Evolutionary conservation across 768 basidiomycete species (phyloP), one percentile per base, ranked within the genome.

Genomic region (Cubamyces sp.): DNA sequence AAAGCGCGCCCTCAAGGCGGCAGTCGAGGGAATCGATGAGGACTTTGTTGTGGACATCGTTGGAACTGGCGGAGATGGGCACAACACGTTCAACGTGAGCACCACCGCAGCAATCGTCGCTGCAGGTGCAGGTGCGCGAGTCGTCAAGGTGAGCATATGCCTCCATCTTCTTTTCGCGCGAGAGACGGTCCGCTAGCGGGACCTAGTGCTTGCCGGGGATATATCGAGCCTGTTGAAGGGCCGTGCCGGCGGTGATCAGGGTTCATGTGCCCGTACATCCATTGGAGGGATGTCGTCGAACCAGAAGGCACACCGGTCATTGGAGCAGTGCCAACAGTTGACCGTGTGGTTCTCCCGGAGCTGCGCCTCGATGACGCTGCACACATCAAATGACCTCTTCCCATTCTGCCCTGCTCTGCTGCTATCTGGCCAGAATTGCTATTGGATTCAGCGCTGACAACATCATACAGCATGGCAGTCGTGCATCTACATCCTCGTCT

Each of bases 11-110:
- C 73, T 92, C 54, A 81, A 82, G 43, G 87, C 87, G 1, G 77
- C 76, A 1, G 82, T 92, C 40, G 79, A 87, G 55, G 81, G 83
- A 30, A 73, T 73, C 1, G 82, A 87, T 45, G 74, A 78, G 5
- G 92, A 96, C 73, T 92, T 79, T 62, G 72, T 79, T 41, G 84
- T 88, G 21, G 90, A 91, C 71, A 92, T 96, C 60, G 94, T 96
- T 21, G 94, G 94, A 2, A 95, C 94, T 0, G 94, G 96, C 12
- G 96, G 97, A 7, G 97, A 98, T 75, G 95, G 95, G 0, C 87
- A 95, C 74, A 92, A 98, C 70, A 88, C 96, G 0, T 98, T 95
- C 83, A 98, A 98, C 72, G 96, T 98, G 54, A 96, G 94, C 72
- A 98, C 96, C 0, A 89, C 93, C 2, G 96, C 96, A 2, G 96